Evolutionary conservation across 139 green algal species (phyloP).

Genomic region (Chlorella ohadii): DNA sequence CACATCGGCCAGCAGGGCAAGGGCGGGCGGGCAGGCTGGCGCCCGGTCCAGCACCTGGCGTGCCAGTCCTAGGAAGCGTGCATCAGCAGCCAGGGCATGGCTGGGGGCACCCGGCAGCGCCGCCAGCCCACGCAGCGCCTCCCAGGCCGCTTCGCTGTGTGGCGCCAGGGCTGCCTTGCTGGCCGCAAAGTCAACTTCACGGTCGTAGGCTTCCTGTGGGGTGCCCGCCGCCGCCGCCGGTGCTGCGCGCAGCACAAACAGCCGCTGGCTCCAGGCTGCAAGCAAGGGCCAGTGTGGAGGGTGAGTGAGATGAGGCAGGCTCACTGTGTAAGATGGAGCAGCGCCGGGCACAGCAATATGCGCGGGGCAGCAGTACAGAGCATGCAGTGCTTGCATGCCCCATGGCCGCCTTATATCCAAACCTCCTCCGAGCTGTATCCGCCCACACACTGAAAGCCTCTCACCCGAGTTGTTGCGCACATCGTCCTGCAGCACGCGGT

Average conservation of each 20-base stretch:
- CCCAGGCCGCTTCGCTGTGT: slow-evolving; percentile 78
- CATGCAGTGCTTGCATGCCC: too few relatives aligned
- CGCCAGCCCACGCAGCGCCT: slow-evolving; percentile 63
- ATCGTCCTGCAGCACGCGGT: slow-evolving; percentile 66
- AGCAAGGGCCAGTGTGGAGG: neutral
- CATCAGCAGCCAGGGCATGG: slow-evolving; percentile 15
- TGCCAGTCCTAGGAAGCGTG: slow-evolving; percentile 33
- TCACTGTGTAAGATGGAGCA: too few relatives aligned
- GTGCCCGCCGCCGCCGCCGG: neutral
- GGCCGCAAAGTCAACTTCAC: slow-evolving; percentile 59
- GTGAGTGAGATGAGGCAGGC: neutral
- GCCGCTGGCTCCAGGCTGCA: slow-evolving; percentile 84
- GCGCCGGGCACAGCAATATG: too few relatives aligned
- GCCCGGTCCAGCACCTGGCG: slow-evolving; percentile 50
- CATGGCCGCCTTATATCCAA: too few relatives aligned
- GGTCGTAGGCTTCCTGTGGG: neutral
- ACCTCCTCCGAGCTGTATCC: too few relatives aligned
- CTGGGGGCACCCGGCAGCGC: slow-evolving; percentile 20
- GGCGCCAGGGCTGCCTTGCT: slow-evolving; percentile 49
- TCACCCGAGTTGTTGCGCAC: slow-evolving; percentile 84
- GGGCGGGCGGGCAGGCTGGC: slow-evolving; percentile 54
- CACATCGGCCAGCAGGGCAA: slow-evolving; percentile 55
- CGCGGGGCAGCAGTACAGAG: too few relatives aligned
- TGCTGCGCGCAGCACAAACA: slow-evolving; percentile 62
- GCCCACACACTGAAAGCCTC: too few relatives aligned